phyloP scores from a whole-genome alignment of 1,284 basidiomycete genomes.

The Coniferiporia weirii region DNA sequence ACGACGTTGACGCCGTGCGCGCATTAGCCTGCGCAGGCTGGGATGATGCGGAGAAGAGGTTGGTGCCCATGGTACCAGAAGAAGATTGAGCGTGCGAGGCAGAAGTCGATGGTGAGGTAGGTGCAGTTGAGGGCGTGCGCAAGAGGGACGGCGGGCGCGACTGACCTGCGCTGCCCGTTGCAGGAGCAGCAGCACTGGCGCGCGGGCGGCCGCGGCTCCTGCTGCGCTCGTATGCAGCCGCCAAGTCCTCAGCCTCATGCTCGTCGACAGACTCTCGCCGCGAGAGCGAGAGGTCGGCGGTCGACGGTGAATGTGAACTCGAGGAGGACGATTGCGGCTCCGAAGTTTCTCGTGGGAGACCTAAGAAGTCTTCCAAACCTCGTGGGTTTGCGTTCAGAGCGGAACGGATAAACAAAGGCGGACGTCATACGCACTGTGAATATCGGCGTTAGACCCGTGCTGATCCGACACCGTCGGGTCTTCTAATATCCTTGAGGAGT shows the following conservation, averaged over 20 bases:
- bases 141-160: constrained; percentile 14
- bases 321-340: constrained; percentile 14
- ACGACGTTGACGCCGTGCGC: background rate
- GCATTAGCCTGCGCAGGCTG: constrained; percentile 13
- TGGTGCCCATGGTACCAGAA: background rate
- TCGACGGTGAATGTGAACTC: background rate
- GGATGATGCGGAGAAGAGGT: background rate
- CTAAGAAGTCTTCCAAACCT: background rate
- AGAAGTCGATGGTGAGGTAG: constrained; percentile 4
- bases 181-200: background rate
- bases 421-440: background rate
- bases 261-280: constrained; percentile 12
- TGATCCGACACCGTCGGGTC: background rate
- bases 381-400: background rate
- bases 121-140: constrained; percentile 10
- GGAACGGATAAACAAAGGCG: background rate
- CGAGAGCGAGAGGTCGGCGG: constrained; percentile 11
- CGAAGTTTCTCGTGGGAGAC: constrained; percentile 1
- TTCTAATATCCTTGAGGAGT: background rate
- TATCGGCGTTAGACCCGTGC: background rate
- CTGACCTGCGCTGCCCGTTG: constrained; percentile 1
- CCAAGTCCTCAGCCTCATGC: background rate
- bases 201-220: constrained; percentile 13
- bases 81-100: background rate
- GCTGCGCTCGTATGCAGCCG: constrained; percentile 13